A percentile compares a stretch with the other conserved stretches of the same genome.
Evolutionary conservation across 305 asterid genomes (phyloP).

Genomic region (Solanum hybrid): DNA sequence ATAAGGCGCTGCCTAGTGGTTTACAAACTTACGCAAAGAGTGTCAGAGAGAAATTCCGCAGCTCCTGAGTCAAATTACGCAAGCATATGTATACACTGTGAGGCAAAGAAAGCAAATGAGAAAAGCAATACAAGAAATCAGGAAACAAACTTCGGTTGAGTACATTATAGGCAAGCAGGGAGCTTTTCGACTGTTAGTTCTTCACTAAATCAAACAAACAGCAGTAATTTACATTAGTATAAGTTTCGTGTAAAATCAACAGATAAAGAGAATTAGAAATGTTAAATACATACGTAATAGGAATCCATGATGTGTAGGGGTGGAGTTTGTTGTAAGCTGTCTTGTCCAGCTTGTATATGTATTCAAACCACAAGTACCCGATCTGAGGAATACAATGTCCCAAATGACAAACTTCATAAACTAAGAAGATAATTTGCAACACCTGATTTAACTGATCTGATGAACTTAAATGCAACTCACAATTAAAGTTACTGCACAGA

Average conservation of each 20-base stretch:
- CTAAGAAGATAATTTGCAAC: neutral
- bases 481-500: slow-evolving; percentile 37
- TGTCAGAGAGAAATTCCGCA: slow-evolving; percentile 72
- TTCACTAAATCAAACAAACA: neutral
- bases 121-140: neutral
- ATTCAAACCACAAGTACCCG: slow-evolving; percentile 66
- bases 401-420: neutral
- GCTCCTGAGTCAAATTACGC: slow-evolving; percentile 76
- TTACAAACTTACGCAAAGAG: slow-evolving; percentile 71
- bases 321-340: slow-evolving; percentile 75
- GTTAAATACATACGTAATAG: slow-evolving; percentile 58
- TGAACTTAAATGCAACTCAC: slow-evolving; percentile 24
- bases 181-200: neutral
- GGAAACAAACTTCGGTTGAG: neutral
- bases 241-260: neutral
- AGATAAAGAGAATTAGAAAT: neutral
- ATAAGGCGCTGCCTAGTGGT: neutral
- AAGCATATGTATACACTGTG: slow-evolving; percentile 72
- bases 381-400: slow-evolving; percentile 12
- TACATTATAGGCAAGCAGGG: neutral
- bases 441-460: neutral
- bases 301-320: slow-evolving; percentile 97
- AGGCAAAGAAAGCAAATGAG: slow-evolving; percentile 9
- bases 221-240: neutral
- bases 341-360: slow-evolving; percentile 82